Evolutionary conservation across 192 early-diverging fungal species (phyloP), one percentile per base, ranked within the genome.

Genomic region (Coemansia sp.): DNA sequence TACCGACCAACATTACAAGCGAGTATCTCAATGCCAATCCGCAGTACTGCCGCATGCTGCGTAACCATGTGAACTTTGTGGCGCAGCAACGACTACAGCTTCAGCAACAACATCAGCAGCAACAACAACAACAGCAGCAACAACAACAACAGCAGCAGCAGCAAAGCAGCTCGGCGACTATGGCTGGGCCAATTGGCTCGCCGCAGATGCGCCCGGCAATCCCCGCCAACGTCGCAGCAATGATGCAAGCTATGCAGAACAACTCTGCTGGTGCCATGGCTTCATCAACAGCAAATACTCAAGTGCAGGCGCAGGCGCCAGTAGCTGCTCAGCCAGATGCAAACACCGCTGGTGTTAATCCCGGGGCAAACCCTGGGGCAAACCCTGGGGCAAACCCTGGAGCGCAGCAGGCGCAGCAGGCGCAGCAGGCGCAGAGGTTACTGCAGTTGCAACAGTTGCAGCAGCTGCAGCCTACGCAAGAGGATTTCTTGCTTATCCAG

Each of bases 11-110:
- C n/a, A 68, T 75, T 40, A 75, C 72, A 1, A 65, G 61, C 50
- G 72, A 75, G 40, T 75, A 65, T 50, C 46, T 75, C 39, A 62
- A 69, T 37, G 72, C 72, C 11, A 64, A 75, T 19, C 72, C 72
- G 8, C 55, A 64, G 19, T 68, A 75, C 38, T 44, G 18, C n/a
- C 51, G 50, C 1, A 54, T 69, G 21, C 59, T 75, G 8, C 57
- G 66, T 9, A 55, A 59, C 34, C 54, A 74, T 15, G 48, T 74
- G 52, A 30, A 45, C 6, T 15, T 22, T 3, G 15, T 64, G 4
- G 23, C 24, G 47, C 14, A 39, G 47, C 59, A 62, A 49, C 58
- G 51, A 17, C 38, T 34, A 34, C 67, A 62, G 44, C 61, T 48
- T 12, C 57, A 64, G 50, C 55, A 59, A 5, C 64, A 55, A 24